Conservation (phyloP, 192 early-diverging fungal genomes). For the Phycomyces nitens region DNA sequence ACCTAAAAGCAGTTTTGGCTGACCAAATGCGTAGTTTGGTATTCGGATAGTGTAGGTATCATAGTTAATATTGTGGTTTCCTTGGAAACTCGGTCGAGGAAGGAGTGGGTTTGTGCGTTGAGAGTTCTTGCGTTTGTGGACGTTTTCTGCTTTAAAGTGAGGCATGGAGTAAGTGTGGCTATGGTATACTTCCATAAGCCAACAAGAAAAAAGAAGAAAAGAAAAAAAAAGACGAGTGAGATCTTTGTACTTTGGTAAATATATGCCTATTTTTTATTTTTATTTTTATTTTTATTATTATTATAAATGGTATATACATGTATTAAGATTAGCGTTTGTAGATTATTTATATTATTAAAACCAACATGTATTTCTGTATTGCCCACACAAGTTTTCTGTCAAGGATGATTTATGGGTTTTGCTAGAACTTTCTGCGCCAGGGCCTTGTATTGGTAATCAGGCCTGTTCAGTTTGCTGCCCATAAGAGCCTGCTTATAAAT, state of each 20-base stretch:
- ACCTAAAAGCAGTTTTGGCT: constrained; percentile 3
- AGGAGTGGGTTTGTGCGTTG: neutral
- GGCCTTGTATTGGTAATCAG: no score
- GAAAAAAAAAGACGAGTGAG: neutral
- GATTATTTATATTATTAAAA: no score
- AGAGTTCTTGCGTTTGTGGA: neutral
- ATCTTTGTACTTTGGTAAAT: no score
- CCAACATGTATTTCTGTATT: no score
- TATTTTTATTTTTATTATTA: neutral
- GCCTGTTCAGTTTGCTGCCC: no score
- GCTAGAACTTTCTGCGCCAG: no score
- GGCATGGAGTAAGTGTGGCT: neutral
- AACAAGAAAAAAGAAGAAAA: neutral
- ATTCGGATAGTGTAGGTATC: constrained; percentile 5
- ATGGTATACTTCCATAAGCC: neutral
- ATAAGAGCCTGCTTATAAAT: no score
- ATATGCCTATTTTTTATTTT: neutral
- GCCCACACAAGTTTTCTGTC: no score
- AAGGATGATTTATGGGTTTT: no score
- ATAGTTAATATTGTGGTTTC: constrained; percentile 14
- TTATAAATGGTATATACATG: no score
- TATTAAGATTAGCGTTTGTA: no score
- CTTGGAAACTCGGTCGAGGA: neutral
- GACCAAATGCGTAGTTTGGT: constrained; percentile 15
- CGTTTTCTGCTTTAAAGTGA: neutral